These are phyloP conservation scores for Fusarium sp. DNA, from an alignment of 2,329 filamentous ascomycete genomes.

Conservation along the genomic window DNA sequence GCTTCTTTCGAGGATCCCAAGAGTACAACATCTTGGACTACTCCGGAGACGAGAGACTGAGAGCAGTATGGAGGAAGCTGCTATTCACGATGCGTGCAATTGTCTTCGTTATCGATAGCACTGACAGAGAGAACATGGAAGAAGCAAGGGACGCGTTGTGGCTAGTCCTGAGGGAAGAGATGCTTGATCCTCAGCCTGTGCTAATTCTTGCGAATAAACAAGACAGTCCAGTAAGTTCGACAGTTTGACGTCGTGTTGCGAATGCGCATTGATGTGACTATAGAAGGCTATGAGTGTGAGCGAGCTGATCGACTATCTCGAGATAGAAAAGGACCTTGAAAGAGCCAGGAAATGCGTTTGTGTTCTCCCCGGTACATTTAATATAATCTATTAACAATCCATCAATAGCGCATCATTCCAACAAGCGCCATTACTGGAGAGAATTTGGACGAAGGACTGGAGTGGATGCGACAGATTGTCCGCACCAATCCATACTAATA, in stretches of 20 bases:
- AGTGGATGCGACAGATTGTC: background rate
- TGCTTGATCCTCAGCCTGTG: slow-evolving; percentile 2
- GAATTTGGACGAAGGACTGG: background rate
- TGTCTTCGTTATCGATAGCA: slow-evolving; percentile 10
- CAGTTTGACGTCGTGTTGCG: no score
- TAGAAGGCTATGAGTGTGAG: background rate
- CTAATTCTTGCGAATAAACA: slow-evolving; percentile 25
- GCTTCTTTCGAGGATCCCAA: background rate
- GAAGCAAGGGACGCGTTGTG: background rate
- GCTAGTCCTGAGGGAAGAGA: background rate
- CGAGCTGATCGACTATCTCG: background rate
- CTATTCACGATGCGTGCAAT: background rate
- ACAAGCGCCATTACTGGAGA: background rate
- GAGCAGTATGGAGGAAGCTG: slow-evolving; percentile 12
- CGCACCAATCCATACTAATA: background rate
- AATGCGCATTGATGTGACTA: background rate
- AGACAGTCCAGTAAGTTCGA: background rate
- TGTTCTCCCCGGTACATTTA: accelerated
- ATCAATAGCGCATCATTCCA: background rate
- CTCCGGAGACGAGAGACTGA: background rate
- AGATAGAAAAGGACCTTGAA: background rate
- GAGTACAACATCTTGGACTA: slow-evolving; percentile 10
- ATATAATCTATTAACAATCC: background rate
- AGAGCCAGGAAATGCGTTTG: slow-evolving; percentile 3
- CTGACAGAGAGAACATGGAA: background rate